Conservation (phyloP, 116 monocot species). For the Iris pallida region DNA sequence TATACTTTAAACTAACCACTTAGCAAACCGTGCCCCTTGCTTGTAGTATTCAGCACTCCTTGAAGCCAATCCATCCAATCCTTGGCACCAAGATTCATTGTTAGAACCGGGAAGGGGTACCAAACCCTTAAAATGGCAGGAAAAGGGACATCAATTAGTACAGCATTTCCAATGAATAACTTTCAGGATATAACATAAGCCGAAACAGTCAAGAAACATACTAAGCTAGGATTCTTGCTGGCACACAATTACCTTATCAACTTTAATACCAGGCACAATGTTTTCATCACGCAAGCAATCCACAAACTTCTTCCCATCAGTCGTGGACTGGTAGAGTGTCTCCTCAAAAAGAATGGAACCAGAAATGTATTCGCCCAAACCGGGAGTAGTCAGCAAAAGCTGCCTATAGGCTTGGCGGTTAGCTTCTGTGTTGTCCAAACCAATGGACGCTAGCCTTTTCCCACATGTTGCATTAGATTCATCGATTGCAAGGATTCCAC, state of each 20-base stretch:
- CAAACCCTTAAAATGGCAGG: conserved; percentile 46
- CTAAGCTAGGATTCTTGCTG: neutral
- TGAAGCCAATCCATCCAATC: conserved; percentile 94
- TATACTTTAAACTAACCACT: conserved; percentile 58
- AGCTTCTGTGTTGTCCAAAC: conserved; percentile 86
- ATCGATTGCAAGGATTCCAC: conserved; percentile 95
- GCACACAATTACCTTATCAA: conserved; percentile 68
- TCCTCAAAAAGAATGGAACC: conserved; percentile 97
- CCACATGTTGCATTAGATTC: conserved; percentile 99
- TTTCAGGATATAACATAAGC: neutral
- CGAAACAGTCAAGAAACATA: neutral
- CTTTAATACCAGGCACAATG: conserved; percentile 95
- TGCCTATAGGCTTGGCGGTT: conserved; percentile 95
- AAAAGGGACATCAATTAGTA: neutral
- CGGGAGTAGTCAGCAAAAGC: conserved; percentile 82
- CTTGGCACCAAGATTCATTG: conserved; percentile 99
- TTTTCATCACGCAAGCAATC: conserved; percentile 67
- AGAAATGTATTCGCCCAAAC: conserved; percentile 90
- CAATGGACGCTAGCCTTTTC: conserved; percentile 91
- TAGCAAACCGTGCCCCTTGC: conserved; percentile 98
- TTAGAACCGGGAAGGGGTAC: conserved; percentile 94
- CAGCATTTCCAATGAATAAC: neutral
- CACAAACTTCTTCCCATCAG: conserved; percentile 87
- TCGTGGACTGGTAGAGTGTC: conserved; percentile 90
- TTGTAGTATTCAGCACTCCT: conserved; percentile 95